Percentiles rank a stretch among this genome's conserved stretches.
Conservation (phyloP, 23 red algal genomes). For the Pyropia haitanensis region DNA sequence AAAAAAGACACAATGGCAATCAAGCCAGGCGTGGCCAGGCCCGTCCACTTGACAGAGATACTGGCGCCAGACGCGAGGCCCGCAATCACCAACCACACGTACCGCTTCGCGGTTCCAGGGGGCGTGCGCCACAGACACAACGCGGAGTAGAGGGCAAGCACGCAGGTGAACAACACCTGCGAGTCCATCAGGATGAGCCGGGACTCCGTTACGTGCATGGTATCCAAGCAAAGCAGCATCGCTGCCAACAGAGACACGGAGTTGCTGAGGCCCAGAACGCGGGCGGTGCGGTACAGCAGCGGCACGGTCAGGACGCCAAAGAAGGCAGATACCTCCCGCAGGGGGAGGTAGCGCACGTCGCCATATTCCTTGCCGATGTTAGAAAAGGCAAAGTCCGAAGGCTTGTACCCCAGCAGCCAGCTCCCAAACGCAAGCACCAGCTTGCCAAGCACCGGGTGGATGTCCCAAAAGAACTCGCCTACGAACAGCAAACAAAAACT, state of each 20-base stretch:
- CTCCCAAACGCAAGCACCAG: conserved; percentile 57
- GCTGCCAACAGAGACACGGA: conserved; percentile 22
- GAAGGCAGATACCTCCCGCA: conserved; percentile 64
- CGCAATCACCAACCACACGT: conserved; percentile 22
- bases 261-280: conserved; percentile 33
- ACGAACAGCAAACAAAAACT: too few relatives aligned
- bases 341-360: conserved; percentile 46
- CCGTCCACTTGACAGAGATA: conserved; percentile 79
- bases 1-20: conserved; percentile 79
- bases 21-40: conserved; percentile 70
- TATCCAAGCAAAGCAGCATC: conserved; percentile 63
- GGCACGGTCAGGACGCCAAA: conserved; percentile 58
- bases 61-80: conserved; percentile 48
- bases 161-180: conserved; percentile 43
- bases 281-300: conserved; percentile 44
- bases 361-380: conserved; percentile 57
- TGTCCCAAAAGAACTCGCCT: conserved; percentile 81
- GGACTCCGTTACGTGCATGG: conserved; percentile 66
- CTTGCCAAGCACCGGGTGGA: conserved; percentile 92
- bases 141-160: conserved; percentile 64
- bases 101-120: conserved; percentile 29
- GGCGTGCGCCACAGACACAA: conserved; percentile 62
- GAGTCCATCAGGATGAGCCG: conserved; percentile 91
- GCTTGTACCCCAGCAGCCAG: conserved; percentile 45
- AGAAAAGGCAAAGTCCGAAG: conserved; percentile 46